Conservation (phyloP, 2,329 filamentous ascomycete genomes). For the Sclerotinia subarctica region DNA sequence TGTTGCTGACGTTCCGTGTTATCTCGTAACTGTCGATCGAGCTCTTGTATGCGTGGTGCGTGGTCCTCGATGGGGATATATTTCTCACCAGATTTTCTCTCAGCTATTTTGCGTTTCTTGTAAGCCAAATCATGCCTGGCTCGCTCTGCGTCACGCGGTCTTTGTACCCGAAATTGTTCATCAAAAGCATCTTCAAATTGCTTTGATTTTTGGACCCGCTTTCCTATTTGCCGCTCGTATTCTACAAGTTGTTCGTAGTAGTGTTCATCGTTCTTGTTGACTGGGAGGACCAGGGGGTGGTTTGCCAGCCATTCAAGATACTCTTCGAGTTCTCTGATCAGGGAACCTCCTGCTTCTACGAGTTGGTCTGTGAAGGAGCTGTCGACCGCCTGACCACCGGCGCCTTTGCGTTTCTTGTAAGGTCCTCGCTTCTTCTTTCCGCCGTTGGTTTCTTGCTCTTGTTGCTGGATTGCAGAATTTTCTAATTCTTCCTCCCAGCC, state of each 20-base stretch:
- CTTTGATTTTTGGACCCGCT: background rate
- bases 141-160: background rate
- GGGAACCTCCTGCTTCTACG: background rate
- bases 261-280: too few relatives aligned
- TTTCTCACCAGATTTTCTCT: background rate
- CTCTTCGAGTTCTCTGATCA: background rate
- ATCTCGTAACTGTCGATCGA: background rate
- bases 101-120: slow-evolving; percentile 4
- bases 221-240: background rate
- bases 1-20: background rate
- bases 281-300: background rate
- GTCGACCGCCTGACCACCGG: background rate
- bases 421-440: background rate
- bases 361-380: background rate
- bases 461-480: background rate
- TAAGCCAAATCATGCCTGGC: background rate
- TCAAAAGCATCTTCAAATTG: background rate
- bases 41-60: background rate
- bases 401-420: background rate
- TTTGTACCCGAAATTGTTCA: background rate
- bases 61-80: background rate
- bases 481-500: too few relatives aligned
- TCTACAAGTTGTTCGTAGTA: background rate
- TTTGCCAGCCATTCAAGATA: background rate
- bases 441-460: background rate